Evolutionary conservation across 495 filamentous ascomycete genomes (phyloP), one percentile per base, ranked within the genome.

Genomic region (Penicillium antarcticum): DNA sequence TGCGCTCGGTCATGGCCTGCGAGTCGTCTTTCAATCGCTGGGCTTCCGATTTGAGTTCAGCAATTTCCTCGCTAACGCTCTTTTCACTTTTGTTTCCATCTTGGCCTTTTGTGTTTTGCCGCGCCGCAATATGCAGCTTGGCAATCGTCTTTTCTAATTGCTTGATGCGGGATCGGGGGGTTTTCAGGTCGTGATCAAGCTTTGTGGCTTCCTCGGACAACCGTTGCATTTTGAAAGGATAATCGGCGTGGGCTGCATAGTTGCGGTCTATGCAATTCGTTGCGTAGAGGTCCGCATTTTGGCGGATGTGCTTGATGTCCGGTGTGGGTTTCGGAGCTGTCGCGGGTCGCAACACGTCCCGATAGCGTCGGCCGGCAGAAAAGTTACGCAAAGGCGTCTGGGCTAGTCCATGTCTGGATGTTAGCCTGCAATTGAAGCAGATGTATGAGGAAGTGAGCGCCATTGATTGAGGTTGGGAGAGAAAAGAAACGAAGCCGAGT

Each of bases 251-350:
- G 12, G 75, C 60, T 43, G 80, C 71, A 70, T 96, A 97, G 66
- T 96, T 97, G 45, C 94, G 82, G 44, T 90, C 84, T 47, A 87
- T 54, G 66, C 89, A 95, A 65, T 95, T 98, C 50, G 87, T 74
- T 51, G 82, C 72, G 75, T 97, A 87, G 37, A 94, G 76, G 21
- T 84, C 80, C 35, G 83, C 79, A 67, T 92, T 87, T 47, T 87
- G 78, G 44, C 91, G 89, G 68, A 98, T 95, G 69, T 92, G 85
- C 65, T 88, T 96, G 66, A 96, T 75, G 68, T 97, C 85, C 42
- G 91, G 78, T 16, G 73, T 76, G 7, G 87, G 79, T 60, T 91
- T 95, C 6, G 92, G 92, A 12, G 91, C 92, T 38, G 82, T 87
- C 11, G 89, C 76, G 0, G 87, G 84, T 56, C 81, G 74, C 46